phyloP scores from a whole-genome alignment of 495 filamentous ascomycete genomes.

The Podospora tetraspora region DNA sequence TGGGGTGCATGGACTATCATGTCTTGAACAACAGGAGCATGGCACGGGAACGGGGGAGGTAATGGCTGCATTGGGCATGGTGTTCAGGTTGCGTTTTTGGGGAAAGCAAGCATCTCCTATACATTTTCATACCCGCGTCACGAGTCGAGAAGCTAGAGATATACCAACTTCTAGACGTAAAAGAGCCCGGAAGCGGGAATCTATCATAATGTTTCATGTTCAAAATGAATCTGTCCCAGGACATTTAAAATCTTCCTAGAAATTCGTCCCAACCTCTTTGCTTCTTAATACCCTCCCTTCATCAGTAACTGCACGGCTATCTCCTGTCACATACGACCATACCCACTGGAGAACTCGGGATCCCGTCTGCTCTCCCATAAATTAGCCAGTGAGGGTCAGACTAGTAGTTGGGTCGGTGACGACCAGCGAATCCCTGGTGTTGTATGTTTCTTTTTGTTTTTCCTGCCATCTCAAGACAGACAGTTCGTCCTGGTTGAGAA shows the following conservation, averaged over 20 bases:
- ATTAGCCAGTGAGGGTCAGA: constrained; percentile 32
- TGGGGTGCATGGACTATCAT: not conserved
- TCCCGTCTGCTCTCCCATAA: constrained; percentile 50
- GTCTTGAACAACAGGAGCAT: not conserved
- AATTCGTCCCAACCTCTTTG: too few relatives aligned
- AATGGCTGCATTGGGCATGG: not conserved
- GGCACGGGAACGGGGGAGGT: not conserved
- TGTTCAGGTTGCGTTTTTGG: not conserved
- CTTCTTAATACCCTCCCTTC: too few relatives aligned
- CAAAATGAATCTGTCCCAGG: not conserved
- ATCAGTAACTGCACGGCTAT: not conserved
- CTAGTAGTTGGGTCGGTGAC: constrained; percentile 49
- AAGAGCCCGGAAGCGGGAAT: not conserved
- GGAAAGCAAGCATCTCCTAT: not conserved
- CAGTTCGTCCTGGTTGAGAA: too few relatives aligned
- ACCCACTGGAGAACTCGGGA: constrained; percentile 43
- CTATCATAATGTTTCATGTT: not conserved
- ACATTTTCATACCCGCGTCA: not conserved
- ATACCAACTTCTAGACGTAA: not conserved
- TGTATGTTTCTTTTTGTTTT: constrained; percentile 18
- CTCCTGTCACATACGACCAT: constrained; percentile 39
- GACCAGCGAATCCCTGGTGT: constrained; percentile 29
- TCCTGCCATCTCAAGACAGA: too few relatives aligned
- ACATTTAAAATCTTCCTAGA: too few relatives aligned
- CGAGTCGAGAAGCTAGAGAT: not conserved